Evolutionary conservation across 1,284 basidiomycete genomes (phyloP).

Genomic region (Tilletiaria anomala): DNA sequence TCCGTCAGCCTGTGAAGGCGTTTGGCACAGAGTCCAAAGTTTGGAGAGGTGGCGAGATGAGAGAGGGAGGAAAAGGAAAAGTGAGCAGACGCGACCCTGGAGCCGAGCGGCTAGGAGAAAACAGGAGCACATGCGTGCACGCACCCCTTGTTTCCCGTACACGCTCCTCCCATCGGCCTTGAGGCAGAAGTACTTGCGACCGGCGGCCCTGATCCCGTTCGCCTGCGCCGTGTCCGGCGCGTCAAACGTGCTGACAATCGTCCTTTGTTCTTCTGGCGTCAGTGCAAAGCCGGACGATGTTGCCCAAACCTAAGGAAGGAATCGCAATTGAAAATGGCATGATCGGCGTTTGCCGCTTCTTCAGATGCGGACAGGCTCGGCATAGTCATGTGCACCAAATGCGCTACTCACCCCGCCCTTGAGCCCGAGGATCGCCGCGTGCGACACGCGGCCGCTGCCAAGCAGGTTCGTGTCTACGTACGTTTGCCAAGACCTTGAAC

Average conservation of each 20-base stretch:
- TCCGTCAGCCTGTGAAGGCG: conserved; percentile 65
- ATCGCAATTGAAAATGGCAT: too few species aligned
- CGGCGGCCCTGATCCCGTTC: conserved; percentile 55
- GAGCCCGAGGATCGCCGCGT: conserved; percentile 72
- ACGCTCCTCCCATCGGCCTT: conserved; percentile 51
- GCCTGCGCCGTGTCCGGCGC: conserved; percentile 43
- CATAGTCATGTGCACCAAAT: too few species aligned
- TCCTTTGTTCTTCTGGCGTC: conserved; percentile 58
- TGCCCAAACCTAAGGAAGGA: too few species aligned
- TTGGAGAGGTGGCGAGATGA: too few species aligned
- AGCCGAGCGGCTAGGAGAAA: too few species aligned
- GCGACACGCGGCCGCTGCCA: conserved; percentile 57
- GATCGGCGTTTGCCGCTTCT: too few species aligned
- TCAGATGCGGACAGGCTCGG: too few species aligned
- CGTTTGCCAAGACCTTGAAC: conserved; percentile 47
- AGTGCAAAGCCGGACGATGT: conserved; percentile 56
- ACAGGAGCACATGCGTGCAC: too few species aligned
- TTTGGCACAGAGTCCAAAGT: too few species aligned
- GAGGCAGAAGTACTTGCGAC: conserved; percentile 68
- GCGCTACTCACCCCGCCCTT: conserved; percentile 69
- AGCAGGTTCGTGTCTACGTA: conserved; percentile 80
- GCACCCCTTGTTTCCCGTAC: conserved; percentile 72
- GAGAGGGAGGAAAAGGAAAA: too few species aligned
- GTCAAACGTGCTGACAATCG: conserved; percentile 49
- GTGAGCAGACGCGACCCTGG: too few species aligned